These are phyloP conservation scores for Colletotrichum sp. DNA, from an alignment of 2,329 filamentous ascomycete genomes.

Conservation along the genomic window DNA sequence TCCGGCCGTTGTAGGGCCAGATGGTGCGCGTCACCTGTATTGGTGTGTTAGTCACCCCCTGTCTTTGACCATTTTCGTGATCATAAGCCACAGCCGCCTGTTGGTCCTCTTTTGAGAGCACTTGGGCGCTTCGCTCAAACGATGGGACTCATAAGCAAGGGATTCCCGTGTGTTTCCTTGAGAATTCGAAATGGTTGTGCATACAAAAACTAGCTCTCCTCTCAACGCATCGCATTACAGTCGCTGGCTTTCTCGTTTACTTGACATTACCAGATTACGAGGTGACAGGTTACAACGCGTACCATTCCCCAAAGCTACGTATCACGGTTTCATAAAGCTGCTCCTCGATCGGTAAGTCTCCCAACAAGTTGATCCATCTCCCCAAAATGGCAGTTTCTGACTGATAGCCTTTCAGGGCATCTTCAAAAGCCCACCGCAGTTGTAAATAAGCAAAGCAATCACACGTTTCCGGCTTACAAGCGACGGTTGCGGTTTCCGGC, in stretches of 20 bases:
- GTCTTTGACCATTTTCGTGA: not conserved
- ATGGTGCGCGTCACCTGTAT: not conserved
- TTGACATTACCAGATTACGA: fast-evolving
- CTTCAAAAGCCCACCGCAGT: no score
- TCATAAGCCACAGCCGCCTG: not conserved
- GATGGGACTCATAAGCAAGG: not conserved
- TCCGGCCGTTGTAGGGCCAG: not conserved
- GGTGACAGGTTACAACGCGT: not conserved
- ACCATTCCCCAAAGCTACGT: no score
- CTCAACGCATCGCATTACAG: not conserved
- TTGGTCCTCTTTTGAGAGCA: not conserved
- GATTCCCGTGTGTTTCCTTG: not conserved
- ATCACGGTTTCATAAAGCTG: not conserved
- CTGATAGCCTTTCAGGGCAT: no score
- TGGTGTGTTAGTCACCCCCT: not conserved
- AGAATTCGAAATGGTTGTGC: fast-evolving
- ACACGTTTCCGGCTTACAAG: fast-evolving
- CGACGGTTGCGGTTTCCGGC: no score
- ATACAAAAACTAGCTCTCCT: not conserved
- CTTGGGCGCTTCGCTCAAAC: not conserved
- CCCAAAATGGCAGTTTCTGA: no score
- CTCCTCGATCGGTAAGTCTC: fast-evolving
- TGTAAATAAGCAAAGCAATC: no score
- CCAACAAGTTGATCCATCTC: no score
- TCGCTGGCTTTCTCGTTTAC: not conserved